Evolutionary conservation across 106 monocot species (phyloP).

Genomic region (Dendrobium chrysotoxum): DNA sequence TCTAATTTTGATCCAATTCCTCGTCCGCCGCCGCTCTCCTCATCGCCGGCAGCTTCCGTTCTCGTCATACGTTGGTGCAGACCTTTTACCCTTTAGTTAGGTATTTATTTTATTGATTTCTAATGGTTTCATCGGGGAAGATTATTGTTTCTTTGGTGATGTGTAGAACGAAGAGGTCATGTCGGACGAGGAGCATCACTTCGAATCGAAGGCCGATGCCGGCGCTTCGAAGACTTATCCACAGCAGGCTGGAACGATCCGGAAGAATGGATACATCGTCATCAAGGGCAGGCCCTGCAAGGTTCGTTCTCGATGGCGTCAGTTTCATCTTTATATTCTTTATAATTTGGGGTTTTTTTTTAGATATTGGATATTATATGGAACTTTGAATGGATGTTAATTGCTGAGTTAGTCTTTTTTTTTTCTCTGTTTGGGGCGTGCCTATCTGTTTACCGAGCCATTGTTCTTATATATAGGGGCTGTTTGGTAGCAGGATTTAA

Average conservation of each 20-base stretch:
- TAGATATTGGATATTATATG: too few relatives aligned
- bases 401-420: too few relatives aligned
- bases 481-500: too few relatives aligned
- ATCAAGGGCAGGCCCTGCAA: conserved; percentile 15
- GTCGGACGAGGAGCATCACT: conserved; percentile 23
- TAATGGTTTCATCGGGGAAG: background rate
- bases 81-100: too few relatives aligned
- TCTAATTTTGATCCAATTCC: background rate
- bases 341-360: too few relatives aligned
- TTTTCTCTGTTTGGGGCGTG: too few relatives aligned
- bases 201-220: conserved; percentile 19
- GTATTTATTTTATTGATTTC: background rate
- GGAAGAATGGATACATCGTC: conserved; percentile 18
- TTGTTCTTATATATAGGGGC: too few relatives aligned
- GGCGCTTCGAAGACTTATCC: conserved; percentile 20
- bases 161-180: conserved; percentile 6
- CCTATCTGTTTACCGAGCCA: too few relatives aligned
- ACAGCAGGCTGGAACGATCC: conserved; percentile 17
- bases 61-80: background rate
- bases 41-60: background rate
- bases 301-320: background rate
- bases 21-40: background rate
- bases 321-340: too few relatives aligned
- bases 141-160: background rate
- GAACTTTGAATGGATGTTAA: too few relatives aligned